Evolutionary conservation across 2,329 filamentous ascomycete genomes (phyloP).

Genomic region (Aspergillus bombycis): DNA sequence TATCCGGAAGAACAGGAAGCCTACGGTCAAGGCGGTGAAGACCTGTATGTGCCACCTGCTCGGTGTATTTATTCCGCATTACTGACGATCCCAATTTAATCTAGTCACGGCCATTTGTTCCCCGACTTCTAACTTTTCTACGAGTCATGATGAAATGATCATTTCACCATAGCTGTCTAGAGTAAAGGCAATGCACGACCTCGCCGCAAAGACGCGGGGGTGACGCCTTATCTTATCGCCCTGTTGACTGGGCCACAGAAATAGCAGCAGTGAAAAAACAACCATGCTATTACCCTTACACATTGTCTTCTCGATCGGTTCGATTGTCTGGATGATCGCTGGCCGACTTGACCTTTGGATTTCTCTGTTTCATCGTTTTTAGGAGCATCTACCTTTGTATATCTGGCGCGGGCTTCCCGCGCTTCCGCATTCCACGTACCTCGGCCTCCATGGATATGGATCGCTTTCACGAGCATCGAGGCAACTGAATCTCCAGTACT

Average conservation of each 20-base stretch:
- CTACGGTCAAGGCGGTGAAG: slow-evolving; percentile 77
- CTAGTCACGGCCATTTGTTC: slow-evolving; percentile 74
- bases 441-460: neutral
- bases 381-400: slow-evolving; percentile 6
- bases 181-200: neutral
- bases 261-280: slow-evolving; percentile 2
- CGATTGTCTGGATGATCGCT: slow-evolving; percentile 24
- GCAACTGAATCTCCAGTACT: neutral
- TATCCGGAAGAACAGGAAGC: slow-evolving; percentile 96
- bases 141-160: slow-evolving; percentile 38
- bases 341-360: slow-evolving; percentile 20
- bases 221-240: neutral
- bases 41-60: slow-evolving; percentile 70
- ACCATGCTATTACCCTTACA: slow-evolving; percentile 6
- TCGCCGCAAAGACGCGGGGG: neutral
- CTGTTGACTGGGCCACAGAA: neutral
- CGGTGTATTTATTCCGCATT: neutral
- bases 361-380: slow-evolving; percentile 10
- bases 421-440: slow-evolving; percentile 5
- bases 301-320: slow-evolving; percentile 11
- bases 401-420: slow-evolving; percentile 12
- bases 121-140: slow-evolving; percentile 65
- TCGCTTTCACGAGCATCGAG: neutral
- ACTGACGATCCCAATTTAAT: slow-evolving; percentile 3
- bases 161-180: slow-evolving; percentile 19